Evolutionary conservation across 2,329 filamentous ascomycete species (phyloP), one percentile per base, ranked within the genome.

Genomic region (Aspergillus sp.): DNA sequence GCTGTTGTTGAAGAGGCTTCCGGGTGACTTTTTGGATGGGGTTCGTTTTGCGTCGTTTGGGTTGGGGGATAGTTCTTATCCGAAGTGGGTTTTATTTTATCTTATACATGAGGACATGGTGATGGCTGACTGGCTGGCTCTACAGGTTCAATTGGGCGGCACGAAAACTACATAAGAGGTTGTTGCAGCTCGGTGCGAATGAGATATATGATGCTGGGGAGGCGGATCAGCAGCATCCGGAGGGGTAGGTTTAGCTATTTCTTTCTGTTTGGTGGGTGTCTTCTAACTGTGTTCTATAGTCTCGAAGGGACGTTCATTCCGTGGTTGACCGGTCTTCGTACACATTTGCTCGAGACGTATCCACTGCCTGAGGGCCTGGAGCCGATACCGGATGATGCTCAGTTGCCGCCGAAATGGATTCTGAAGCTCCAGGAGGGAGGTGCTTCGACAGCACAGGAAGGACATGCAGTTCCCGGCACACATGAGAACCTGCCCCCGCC

Each of bases 31-130:
- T 68, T 80, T 99, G 41, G 73, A 80, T 39, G 82, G 84, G 36
- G 79, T 96, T 63, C 83, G 81, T 1, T 98, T 96, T 76, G 89
- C 91, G 3, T 90, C 89, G 0, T 97, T 98, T 80, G 95, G 95
- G 0, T 83, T 98, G 1, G 95, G 95, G 0, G 95, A 99, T 76
- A 97, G 91, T 71, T 96, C 93, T 1, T 99, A 99, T 81, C 84
- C 90, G 58, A 94, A 96, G 89, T 95, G 81, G 65, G 84, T 73
- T 41, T 21, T 5, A 8, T 41, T 19, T 3, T 1, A n/a, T 28
- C 23, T 30, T 2, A 17, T 21, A 8, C 4, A n/a, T 19, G 19
- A 36, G 10, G 32, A 36, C 5, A 13, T 32, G 30, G 54, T 15
- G 48, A 17, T 2, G 56, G 32, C 59, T 66, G n/a, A 65, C 30